phyloP scores from a whole-genome alignment of 2,329 filamentous ascomycete species.

The Neonectria coccinea region DNA sequence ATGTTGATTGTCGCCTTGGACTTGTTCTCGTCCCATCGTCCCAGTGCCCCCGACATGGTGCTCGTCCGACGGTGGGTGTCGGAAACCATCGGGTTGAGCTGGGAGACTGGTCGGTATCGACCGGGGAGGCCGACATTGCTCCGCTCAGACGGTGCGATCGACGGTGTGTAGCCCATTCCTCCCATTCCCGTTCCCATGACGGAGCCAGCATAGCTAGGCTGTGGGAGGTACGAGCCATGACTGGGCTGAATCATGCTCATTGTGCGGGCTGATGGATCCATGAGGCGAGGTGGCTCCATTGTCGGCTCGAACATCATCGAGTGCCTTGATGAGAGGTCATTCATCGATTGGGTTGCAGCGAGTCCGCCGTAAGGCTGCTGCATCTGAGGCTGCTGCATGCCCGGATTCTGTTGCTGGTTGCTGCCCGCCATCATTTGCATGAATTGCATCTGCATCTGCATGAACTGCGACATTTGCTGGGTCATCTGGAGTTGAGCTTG shows the following conservation, averaged over 20 bases:
- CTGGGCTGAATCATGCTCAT: slow-evolving; percentile 88
- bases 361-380: slow-evolving; percentile 46
- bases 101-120: slow-evolving; percentile 90
- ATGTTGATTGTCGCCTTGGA: slow-evolving; percentile 53
- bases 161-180: slow-evolving; percentile 79
- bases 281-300: slow-evolving; percentile 56
- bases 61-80: slow-evolving; percentile 49
- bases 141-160: slow-evolving; percentile 94
- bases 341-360: slow-evolving; percentile 55
- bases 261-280: slow-evolving; percentile 68
- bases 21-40: slow-evolving; percentile 49
- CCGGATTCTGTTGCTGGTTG: slow-evolving; percentile 29
- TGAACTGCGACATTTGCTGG: slow-evolving; percentile 87
- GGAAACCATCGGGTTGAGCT: slow-evolving; percentile 54
- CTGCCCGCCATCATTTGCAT: slow-evolving; percentile 81
- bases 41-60: slow-evolving; percentile 51
- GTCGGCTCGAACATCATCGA: slow-evolving; percentile 62
- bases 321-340: slow-evolving; percentile 57
- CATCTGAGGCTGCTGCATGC: slow-evolving; percentile 38
- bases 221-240: slow-evolving; percentile 68
- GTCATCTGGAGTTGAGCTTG: slow-evolving; percentile 84
- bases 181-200: slow-evolving; percentile 37
- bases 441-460: slow-evolving; percentile 95
- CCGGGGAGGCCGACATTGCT: slow-evolving; percentile 93
- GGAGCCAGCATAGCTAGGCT: slow-evolving; percentile 50